A percentile compares a stretch with the other conserved stretches of the same genome.
Conservation (phyloP, 768 basidiomycete genomes). For the Termitomyces heimii region DNA sequence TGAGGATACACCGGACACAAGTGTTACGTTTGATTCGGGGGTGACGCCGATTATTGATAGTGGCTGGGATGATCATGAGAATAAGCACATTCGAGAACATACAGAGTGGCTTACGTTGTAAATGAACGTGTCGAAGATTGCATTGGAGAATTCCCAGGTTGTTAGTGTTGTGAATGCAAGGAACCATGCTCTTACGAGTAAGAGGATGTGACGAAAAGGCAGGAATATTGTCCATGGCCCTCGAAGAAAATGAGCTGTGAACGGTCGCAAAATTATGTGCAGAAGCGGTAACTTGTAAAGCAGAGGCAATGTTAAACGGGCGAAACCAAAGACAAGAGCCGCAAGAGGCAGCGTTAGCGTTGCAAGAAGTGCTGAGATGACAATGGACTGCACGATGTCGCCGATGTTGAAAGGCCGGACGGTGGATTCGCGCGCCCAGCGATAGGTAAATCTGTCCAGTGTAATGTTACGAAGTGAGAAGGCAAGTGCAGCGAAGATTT, state of each 20-base stretch:
- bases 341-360: slow-evolving; percentile 31
- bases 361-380: slow-evolving; percentile 36
- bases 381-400: slow-evolving; percentile 21
- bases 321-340: slow-evolving; percentile 37
- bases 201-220: slow-evolving; percentile 36
- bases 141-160: slow-evolving; percentile 61
- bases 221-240: slow-evolving; percentile 51
- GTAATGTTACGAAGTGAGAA: slow-evolving; percentile 56
- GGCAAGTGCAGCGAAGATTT: slow-evolving; percentile 37
- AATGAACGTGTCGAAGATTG: slow-evolving; percentile 53
- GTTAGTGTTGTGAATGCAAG: slow-evolving; percentile 46
- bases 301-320: slow-evolving; percentile 44
- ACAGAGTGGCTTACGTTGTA: slow-evolving; percentile 38
- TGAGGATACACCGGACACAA: slow-evolving; percentile 63
- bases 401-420: slow-evolving; percentile 9
- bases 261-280: slow-evolving; percentile 46
- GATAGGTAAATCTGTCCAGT: slow-evolving; percentile 52
- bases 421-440: slow-evolving; percentile 25
- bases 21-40: slow-evolving; percentile 46
- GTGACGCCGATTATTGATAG: slow-evolving; percentile 37
- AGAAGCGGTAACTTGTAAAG: slow-evolving; percentile 51
- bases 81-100: background rate
- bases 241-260: slow-evolving; percentile 56
- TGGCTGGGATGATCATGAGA: slow-evolving; percentile 27
- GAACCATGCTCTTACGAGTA: slow-evolving; percentile 43